phyloP scores from a whole-genome alignment of 2,329 filamentous ascomycete species.

The Nemania sp. region DNA sequence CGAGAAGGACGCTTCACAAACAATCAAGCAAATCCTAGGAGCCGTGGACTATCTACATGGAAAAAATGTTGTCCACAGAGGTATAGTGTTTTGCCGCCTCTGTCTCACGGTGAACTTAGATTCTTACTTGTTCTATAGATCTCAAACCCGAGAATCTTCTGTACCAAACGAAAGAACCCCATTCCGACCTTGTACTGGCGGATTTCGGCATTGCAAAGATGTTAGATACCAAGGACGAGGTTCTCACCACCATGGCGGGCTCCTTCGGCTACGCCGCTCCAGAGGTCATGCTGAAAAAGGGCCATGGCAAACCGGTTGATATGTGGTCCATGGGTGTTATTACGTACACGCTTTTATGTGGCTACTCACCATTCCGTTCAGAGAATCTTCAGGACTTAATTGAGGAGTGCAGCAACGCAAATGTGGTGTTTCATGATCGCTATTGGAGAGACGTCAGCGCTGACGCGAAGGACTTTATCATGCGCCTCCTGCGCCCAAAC shows the following conservation, averaged over 20 bases:
- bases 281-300: constrained; percentile 97
- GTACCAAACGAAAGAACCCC: constrained; percentile 76
- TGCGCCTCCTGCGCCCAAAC: constrained; percentile 75
- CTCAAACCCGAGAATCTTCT: constrained; percentile 97
- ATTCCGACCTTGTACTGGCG: constrained; percentile 88
- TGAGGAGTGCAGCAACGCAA: constrained; percentile 83
- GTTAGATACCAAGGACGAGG: constrained; percentile 85
- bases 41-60: constrained; percentile 94
- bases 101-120: not conserved
- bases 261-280: constrained; percentile 98
- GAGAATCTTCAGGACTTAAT: constrained; percentile 93
- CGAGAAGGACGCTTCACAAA: constrained; percentile 95
- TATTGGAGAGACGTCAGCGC: constrained; percentile 98
- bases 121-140: constrained; percentile 57
- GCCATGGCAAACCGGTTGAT: constrained; percentile 96
- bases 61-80: constrained; percentile 94
- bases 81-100: constrained; percentile 49
- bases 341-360: constrained; percentile 95
- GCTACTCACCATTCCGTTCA: constrained; percentile 96
- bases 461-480: constrained; percentile 94
- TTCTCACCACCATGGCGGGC: constrained; percentile 96
- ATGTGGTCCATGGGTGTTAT: constrained; percentile 99
- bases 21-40: constrained; percentile 89
- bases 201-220: constrained; percentile 99
- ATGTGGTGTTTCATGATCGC: constrained; percentile 92